phyloP scores from a whole-genome alignment of 352 stramenopile species.

The Globisporangium nunn region DNA sequence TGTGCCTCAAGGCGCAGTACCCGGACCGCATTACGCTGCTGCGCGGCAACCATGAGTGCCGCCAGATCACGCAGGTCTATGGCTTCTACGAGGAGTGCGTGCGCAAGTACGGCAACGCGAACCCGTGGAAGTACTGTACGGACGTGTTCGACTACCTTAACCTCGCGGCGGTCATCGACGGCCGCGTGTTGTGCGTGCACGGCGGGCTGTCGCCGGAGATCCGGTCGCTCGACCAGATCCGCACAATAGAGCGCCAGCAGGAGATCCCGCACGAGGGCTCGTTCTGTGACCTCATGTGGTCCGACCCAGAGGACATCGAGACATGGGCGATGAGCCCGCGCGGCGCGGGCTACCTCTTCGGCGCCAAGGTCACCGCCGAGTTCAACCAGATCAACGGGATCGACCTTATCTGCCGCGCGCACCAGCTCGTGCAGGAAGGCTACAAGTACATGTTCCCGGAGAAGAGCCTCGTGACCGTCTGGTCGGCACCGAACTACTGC shows the following conservation, averaged over 20 bases:
- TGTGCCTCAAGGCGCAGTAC: constrained; percentile 85
- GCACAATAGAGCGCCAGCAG: constrained; percentile 94
- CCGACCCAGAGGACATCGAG: constrained; percentile 94
- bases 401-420: constrained; percentile 83
- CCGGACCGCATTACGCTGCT: constrained; percentile 86
- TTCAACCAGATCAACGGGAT: constrained; percentile 91
- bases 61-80: constrained; percentile 97
- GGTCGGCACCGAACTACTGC: constrained; percentile 82
- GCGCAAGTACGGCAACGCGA: constrained; percentile 95
- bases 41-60: constrained; percentile 87
- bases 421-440: constrained; percentile 88
- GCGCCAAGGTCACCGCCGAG: constrained; percentile 79
- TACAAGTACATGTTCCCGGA: constrained; percentile 91
- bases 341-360: constrained; percentile 85
- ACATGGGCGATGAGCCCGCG: constrained; percentile 87
- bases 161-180: constrained; percentile 92
- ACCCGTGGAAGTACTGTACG: constrained; percentile 94
- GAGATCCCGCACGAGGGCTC: constrained; percentile 94
- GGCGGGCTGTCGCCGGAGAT: constrained; percentile 94
- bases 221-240: constrained; percentile 92
- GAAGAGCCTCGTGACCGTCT: constrained; percentile 78
- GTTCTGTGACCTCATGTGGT: constrained; percentile 98
- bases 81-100: constrained; percentile 97
- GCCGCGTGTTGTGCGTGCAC: constrained; percentile 90
- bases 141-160: constrained; percentile 97